Conservation (phyloP, 2,329 filamentous ascomycete genomes). For the Keithomyces neogunnii region DNA sequence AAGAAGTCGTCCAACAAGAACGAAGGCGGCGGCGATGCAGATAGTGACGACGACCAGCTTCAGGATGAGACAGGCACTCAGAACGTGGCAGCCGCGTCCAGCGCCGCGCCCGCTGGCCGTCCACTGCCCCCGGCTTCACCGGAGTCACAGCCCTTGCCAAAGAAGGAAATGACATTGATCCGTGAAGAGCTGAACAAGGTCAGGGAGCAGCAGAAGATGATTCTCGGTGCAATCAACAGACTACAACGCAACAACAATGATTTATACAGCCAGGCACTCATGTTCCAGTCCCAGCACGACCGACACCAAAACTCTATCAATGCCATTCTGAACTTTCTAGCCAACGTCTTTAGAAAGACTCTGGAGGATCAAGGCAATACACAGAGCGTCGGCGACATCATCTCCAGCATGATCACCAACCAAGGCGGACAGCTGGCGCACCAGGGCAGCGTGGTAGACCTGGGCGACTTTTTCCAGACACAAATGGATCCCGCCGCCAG, state of each 20-base stretch:
- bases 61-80: conserved; percentile 44
- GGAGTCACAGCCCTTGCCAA: conserved; percentile 34
- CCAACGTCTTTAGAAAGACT: conserved; percentile 91
- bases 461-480: conserved; percentile 49
- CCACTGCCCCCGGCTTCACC: conserved; percentile 31
- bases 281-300: conserved; percentile 86
- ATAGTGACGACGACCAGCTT: conserved; percentile 58
- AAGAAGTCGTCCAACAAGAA: conserved; percentile 51
- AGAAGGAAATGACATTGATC: conserved; percentile 69
- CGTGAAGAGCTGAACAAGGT: conserved; percentile 74
- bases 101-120: conserved; percentile 13
- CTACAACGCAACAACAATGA: conserved; percentile 81
- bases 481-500: conserved; percentile 28
- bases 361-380: conserved; percentile 65
- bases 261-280: conserved; percentile 77
- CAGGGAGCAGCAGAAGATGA: conserved; percentile 77
- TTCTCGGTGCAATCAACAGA: conserved; percentile 71
- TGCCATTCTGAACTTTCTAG: conserved; percentile 93
- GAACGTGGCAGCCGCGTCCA: conserved; percentile 13
- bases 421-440: conserved; percentile 34
- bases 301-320: conserved; percentile 99
- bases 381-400: conserved; percentile 76
- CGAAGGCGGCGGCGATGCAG: conserved; percentile 3
- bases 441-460: conserved; percentile 51
- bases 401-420: conserved; percentile 63